Evolutionary conservation across 1,139 yeast species (phyloP).

Genomic region (Suhomyces bokatorum): DNA sequence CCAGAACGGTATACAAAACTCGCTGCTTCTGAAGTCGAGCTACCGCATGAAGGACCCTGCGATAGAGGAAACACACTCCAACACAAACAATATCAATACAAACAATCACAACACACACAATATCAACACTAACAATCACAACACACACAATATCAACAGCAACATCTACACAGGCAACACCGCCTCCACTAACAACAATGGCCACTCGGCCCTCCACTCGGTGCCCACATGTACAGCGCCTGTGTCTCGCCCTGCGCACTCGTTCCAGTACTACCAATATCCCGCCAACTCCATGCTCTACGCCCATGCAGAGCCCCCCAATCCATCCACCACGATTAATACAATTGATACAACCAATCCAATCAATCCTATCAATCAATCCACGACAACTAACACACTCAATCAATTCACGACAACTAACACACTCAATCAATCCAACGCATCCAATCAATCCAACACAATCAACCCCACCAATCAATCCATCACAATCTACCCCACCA

Average conservation of each 20-base stretch:
- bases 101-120: no score
- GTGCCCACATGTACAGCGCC: background rate
- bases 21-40: background rate
- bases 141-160: no score
- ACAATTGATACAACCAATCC: no score
- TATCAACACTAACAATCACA: no score
- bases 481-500: background rate
- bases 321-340: background rate
- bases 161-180: no score
- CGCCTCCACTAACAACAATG: no score
- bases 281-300: conserved; percentile 28
- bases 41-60: background rate
- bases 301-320: conserved; percentile 4
- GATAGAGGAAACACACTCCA: no score
- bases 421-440: background rate
- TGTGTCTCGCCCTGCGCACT: conserved; percentile 7
- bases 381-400: no score
- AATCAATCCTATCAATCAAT: no score
- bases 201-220: no score
- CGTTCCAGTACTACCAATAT: conserved; percentile 25
- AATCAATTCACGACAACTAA: no score
- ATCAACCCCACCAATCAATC: background rate
- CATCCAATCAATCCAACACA: background rate
- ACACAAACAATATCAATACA: no score
- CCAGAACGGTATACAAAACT: background rate